Evolutionary conservation across 2,329 filamentous ascomycete species (phyloP).

Genomic region (Uncinocarpus reesii): DNA sequence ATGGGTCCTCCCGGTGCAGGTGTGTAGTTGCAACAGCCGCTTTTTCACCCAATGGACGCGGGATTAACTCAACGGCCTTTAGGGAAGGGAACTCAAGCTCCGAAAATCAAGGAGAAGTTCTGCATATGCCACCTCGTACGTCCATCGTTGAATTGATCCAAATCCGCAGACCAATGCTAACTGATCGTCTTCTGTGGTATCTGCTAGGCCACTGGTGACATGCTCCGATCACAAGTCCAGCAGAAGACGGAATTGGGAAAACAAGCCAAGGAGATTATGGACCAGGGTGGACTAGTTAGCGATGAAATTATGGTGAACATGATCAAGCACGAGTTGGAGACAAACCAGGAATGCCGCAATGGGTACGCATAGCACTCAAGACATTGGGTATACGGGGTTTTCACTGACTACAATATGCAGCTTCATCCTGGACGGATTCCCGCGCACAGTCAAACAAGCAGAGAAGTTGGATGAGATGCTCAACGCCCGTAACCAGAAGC

Average conservation of each 20-base stretch:
- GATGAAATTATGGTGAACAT: slow-evolving; percentile 99
- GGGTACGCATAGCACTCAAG: slow-evolving; percentile 51
- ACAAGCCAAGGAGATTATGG: slow-evolving; percentile 99
- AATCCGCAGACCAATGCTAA: neutral
- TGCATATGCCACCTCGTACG: slow-evolving; percentile 91
- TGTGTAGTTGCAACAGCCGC: slow-evolving; percentile 38
- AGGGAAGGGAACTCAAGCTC: slow-evolving; percentile 99
- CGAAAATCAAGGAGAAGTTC: slow-evolving; percentile 96
- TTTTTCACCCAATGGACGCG: neutral
- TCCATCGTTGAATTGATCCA: slow-evolving; percentile 13
- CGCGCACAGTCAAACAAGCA: slow-evolving; percentile 88
- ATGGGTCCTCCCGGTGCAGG: slow-evolving; percentile 96
- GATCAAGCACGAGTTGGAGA: slow-evolving; percentile 95
- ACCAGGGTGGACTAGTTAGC: slow-evolving; percentile 90
- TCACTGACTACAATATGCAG: slow-evolving; percentile 40
- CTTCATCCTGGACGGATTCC: slow-evolving; percentile 98
- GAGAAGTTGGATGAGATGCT: slow-evolving; percentile 94
- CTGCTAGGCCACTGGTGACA: slow-evolving; percentile 87
- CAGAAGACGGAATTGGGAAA: slow-evolving; percentile 91
- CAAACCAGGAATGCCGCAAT: slow-evolving; percentile 90
- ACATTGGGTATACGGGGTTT: neutral
- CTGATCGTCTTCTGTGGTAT: neutral
- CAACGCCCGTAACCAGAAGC: slow-evolving; percentile 60
- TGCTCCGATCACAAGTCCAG: slow-evolving; percentile 95
- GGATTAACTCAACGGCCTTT: slow-evolving; percentile 3